Conservation (phyloP, 2,329 filamentous ascomycete species). For the Fusarium torreyae region DNA sequence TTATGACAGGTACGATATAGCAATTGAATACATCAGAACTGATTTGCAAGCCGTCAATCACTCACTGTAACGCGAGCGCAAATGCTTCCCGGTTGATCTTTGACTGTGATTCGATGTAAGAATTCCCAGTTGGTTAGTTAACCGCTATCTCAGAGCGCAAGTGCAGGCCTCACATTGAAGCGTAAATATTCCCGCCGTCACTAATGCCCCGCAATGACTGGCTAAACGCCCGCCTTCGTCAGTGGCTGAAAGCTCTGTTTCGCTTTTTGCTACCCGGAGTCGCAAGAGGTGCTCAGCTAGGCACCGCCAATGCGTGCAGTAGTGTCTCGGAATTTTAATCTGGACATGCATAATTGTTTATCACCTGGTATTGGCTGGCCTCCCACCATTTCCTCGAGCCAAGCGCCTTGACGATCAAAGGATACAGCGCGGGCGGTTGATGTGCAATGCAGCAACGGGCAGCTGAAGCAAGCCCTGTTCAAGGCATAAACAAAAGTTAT, state of each 20-base stretch:
- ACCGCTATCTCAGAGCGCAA: slow-evolving; percentile 18
- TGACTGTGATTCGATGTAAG: slow-evolving; percentile 4
- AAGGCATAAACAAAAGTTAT: slow-evolving; percentile 47
- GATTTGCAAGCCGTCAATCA: neutral
- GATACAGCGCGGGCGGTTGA: slow-evolving; percentile 8
- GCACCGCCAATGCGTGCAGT: slow-evolving; percentile 33
- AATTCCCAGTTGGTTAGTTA: slow-evolving; percentile 8
- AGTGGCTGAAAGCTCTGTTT: slow-evolving; percentile 24
- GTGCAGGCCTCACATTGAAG: slow-evolving; percentile 24
- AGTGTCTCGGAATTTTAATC: slow-evolving; percentile 36
- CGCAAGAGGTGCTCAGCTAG: slow-evolving; percentile 12
- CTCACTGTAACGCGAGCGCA: slow-evolving; percentile 15
- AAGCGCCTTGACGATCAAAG: slow-evolving; percentile 9
- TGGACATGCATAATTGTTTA: slow-evolving; percentile 35
- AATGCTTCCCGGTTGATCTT: slow-evolving; percentile 11
- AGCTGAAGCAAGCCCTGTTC: slow-evolving; percentile 37
- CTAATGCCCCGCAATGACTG: slow-evolving; percentile 24
- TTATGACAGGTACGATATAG: slow-evolving; percentile 19
- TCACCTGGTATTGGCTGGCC: slow-evolving; percentile 24
- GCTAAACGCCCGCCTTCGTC: slow-evolving; percentile 28
- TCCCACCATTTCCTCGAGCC: slow-evolving; percentile 3
- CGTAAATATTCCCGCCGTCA: slow-evolving; percentile 2
- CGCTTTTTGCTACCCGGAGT: slow-evolving; percentile 23
- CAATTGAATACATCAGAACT: neutral
- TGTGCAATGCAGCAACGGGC: slow-evolving; percentile 22